These are phyloP conservation scores for Actinidia chinensis DNA, from an alignment of 179 eudicot species.

Conservation along the genomic window DNA sequence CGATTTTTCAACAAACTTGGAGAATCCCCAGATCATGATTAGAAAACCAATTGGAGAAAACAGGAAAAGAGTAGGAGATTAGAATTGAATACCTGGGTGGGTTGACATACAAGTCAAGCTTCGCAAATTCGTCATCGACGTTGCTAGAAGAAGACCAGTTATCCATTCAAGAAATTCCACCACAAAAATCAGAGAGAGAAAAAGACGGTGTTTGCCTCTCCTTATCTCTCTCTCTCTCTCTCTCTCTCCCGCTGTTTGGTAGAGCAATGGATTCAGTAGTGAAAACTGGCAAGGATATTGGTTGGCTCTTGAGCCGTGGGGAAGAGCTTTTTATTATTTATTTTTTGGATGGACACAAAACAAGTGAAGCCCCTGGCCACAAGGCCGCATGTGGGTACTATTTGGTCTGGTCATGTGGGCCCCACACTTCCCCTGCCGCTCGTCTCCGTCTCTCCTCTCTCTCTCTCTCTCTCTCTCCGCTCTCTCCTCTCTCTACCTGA, in stretches of 20 bases:
- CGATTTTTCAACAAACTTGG: neutral
- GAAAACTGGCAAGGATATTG: neutral
- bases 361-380: neutral
- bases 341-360: conserved; percentile 16
- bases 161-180: conserved; percentile 46
- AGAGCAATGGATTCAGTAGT: conserved; percentile 12
- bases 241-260: neutral
- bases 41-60: neutral
- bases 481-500: neutral
- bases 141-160: conserved; percentile 53
- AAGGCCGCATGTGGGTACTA: neutral
- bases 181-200: conserved; percentile 4
- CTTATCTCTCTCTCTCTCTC: neutral
- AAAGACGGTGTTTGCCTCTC: neutral
- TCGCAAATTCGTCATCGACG: conserved; percentile 76
- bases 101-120: conserved; percentile 73
- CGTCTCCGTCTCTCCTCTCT: too few species aligned
- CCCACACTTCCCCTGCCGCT: neutral
- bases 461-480: too few species aligned
- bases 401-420: conserved; percentile 8
- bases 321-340: conserved; percentile 35
- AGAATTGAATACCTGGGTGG: conserved; percentile 59
- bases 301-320: conserved; percentile 40
- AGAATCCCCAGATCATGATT: neutral
- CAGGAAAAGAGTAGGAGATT: neutral